Evolutionary conservation across 2,329 filamentous ascomycete species (phyloP).

Genomic region (Fusarium pininemorale): DNA sequence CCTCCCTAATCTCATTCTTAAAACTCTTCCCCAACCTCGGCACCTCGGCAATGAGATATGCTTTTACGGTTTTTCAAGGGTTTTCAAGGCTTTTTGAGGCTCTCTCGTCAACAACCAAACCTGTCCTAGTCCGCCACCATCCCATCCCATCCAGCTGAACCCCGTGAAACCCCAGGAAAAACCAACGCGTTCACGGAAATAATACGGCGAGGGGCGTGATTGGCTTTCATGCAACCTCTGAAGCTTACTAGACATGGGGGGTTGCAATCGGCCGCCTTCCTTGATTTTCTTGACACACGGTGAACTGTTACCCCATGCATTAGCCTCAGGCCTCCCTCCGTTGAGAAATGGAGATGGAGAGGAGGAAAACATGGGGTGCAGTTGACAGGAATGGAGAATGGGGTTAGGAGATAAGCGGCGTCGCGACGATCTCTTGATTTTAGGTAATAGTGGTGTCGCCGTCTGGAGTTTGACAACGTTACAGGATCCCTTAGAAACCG

Average conservation of each 20-base stretch:
- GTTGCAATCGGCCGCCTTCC: not conserved
- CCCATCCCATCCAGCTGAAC: slow-evolving; percentile 1
- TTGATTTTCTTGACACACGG: not conserved
- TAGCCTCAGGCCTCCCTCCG: not conserved
- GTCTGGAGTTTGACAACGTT: not conserved
- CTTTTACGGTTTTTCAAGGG: slow-evolving; percentile 1
- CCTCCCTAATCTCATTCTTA: not conserved
- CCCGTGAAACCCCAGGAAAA: not conserved
- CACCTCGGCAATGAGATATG: not conserved
- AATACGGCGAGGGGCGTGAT: slow-evolving; percentile 13
- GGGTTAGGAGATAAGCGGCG: slow-evolving; percentile 5
- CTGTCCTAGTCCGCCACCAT: not conserved
- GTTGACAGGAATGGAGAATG: slow-evolving; percentile 11
- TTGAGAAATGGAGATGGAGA: slow-evolving; percentile 3
- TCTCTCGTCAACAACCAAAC: not conserved
- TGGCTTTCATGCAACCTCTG: not conserved
- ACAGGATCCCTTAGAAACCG: not conserved
- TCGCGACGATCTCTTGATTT: not conserved
- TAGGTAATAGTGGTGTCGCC: not conserved
- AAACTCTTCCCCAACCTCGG: slow-evolving; percentile 5
- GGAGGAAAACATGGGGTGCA: slow-evolving; percentile 3
- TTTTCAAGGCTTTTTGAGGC: slow-evolving; percentile 17
- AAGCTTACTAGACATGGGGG: not conserved
- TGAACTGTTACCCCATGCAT: slow-evolving; percentile 24
- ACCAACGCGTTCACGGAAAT: slow-evolving; percentile 1